Evolutionary conservation across 495 filamentous ascomycete species (phyloP), one percentile per base, ranked within the genome.

Genomic region (Physcia stellaris): DNA sequence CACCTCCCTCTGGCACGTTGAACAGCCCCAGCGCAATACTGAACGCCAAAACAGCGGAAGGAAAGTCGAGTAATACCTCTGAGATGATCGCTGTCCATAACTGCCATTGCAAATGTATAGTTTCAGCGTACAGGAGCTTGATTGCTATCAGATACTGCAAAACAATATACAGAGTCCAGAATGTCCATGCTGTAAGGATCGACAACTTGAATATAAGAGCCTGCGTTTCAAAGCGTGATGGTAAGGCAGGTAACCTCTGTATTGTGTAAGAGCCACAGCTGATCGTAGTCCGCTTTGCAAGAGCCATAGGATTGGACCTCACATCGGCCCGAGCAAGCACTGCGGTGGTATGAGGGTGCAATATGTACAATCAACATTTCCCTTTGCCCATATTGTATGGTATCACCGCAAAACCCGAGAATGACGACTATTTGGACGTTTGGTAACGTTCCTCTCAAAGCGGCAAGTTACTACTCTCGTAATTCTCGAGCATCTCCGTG

Each of bases 41-140:
- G 9, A 21, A 24, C 6, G 35, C 24, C 12, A 22, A 10, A 6
- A 32, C 26, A 6, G 33, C 6, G 12, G 21, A 23, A 10, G 22
- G 32, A 4, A 37, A 17, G 4, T 13, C 17, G 7, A 43, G 9
- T 17, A 20, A 26, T 10, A 43, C 20, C 15, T 43, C 33, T 13
- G 31, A 21, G 6, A 31, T n/a, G 7, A 43, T n/a, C 10, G 16
- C 7, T 2, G 24, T 30, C 40, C 40, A 43, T 16, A 37, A 15
- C n/a, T 16, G 38, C 38, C 38, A 41, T 10, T 21, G 16, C 17
- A 21, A 21, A 17, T 4, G 2, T 1, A 11, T 16, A 16, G 11
- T 19, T 2, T 22, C 29, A 7, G 15, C 12, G 15, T 41, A 30
- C 6, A 41, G 1, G n/a, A 2, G 2, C 3, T 19, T 17, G 2